Percentiles rank a stretch among this genome's conserved stretches.
phyloP scores from a whole-genome alignment of 495 filamentous ascomycete genomes.

The Aspergillus biplanus region DNA sequence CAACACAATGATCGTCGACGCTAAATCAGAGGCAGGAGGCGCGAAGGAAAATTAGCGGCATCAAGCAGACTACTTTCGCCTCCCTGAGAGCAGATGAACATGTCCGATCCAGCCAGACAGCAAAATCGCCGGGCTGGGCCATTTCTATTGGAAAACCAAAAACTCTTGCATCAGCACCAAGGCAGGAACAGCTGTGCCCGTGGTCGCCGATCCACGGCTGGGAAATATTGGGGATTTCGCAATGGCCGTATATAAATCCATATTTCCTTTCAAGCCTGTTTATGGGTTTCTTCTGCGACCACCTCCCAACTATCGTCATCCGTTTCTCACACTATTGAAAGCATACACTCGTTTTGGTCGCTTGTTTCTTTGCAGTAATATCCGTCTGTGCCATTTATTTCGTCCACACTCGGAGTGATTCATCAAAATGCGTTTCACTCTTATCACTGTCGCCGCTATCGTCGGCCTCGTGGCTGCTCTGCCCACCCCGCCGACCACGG shows the following conservation, averaged over 20 bases:
- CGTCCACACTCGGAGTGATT: neutral
- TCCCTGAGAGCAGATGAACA: neutral
- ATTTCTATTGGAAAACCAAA: too few species aligned
- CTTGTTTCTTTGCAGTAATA: neutral
- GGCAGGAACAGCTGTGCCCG: too few species aligned
- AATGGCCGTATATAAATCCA: too few species aligned
- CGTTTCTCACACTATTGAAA: neutral
- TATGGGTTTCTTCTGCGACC: too few species aligned
- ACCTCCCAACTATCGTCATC: too few species aligned
- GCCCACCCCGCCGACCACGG: conserved; percentile 5
- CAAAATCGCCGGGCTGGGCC: neutral
- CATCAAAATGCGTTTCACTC: conserved; percentile 12
- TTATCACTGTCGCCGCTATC: neutral
- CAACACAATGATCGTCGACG: conserved; percentile 9
- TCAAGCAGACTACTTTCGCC: neutral
- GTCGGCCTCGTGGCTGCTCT: conserved; percentile 6
- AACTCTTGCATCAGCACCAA: too few species aligned
- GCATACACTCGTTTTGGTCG: neutral
- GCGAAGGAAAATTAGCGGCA: conserved; percentile 12
- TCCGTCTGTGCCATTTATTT: neutral
- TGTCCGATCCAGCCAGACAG: neutral
- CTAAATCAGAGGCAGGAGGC: conserved; percentile 7
- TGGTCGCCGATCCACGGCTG: too few species aligned
- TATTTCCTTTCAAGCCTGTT: too few species aligned
- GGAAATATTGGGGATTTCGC: too few species aligned